A percentile compares a stretch with the other conserved stretches of the same genome.
Evolutionary conservation across 495 filamentous ascomycete species (phyloP).

Genomic region (Hypoxylon lienhwacheense): DNA sequence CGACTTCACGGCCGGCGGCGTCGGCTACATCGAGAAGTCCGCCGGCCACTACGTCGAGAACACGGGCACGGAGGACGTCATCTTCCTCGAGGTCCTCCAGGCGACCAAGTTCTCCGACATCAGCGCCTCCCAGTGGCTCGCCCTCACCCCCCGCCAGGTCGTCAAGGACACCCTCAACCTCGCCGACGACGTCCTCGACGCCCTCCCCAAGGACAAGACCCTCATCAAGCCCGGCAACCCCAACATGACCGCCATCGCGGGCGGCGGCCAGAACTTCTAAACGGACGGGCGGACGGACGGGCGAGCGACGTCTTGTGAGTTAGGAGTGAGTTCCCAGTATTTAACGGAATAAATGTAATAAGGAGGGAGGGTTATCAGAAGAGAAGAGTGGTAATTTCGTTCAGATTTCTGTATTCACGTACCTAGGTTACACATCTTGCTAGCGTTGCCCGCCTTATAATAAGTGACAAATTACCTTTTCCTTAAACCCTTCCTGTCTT

Average conservation of each 20-base stretch:
- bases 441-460: too few relatives aligned
- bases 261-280: constrained; percentile 14
- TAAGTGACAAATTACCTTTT: too few relatives aligned
- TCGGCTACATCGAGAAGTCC: constrained; percentile 67
- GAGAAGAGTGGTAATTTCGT: too few relatives aligned
- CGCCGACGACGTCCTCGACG: constrained; percentile 54
- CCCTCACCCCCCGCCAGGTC: constrained; percentile 64
- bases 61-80: constrained; percentile 64
- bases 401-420: too few relatives aligned
- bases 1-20: constrained; percentile 73
- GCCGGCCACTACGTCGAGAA: constrained; percentile 77
- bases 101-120: constrained; percentile 66
- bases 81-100: constrained; percentile 72
- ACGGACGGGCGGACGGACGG: neutral
- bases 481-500: too few relatives aligned
- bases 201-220: constrained; percentile 63
- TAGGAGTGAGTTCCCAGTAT: too few relatives aligned
- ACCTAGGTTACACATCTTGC: too few relatives aligned
- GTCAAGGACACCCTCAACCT: constrained; percentile 64
- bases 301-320: too few relatives aligned
- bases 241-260: constrained; percentile 41
- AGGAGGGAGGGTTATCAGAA: too few relatives aligned
- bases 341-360: too few relatives aligned
- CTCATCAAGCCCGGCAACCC: constrained; percentile 55
- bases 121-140: constrained; percentile 66